Percentiles rank a stretch among this genome's conserved stretches.
Evolutionary conservation across 2,329 filamentous ascomycete genomes (phyloP).

Genomic region (Fusarium sp.): DNA sequence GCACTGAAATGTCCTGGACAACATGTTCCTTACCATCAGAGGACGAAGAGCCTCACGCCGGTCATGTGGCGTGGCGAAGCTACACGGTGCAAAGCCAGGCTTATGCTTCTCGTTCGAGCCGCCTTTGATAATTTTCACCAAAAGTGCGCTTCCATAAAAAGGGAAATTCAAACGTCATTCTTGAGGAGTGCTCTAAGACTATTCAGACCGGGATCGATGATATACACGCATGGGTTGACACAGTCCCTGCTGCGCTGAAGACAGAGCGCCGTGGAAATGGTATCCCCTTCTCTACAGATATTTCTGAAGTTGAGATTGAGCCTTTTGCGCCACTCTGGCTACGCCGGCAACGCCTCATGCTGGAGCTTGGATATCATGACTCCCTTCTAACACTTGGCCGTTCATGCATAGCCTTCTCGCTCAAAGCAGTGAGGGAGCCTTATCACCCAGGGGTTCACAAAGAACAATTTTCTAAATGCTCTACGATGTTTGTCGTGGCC

Average conservation of each 20-base stretch:
- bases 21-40: background rate
- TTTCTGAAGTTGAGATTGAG: constrained; percentile 1
- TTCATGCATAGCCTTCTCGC: background rate
- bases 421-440: background rate
- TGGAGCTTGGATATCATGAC: constrained; percentile 42
- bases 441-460: background rate
- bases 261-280: constrained; percentile 3
- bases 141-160: background rate
- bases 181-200: background rate
- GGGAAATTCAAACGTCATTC: background rate
- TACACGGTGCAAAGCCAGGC: background rate
- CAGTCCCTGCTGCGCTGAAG: background rate
- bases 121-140: background rate
- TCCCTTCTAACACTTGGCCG: background rate
- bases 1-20: background rate
- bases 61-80: background rate
- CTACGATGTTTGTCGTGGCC: background rate
- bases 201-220: background rate
- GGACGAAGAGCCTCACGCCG: background rate
- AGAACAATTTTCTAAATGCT: no score
- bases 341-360: constrained; percentile 33
- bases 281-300: background rate
- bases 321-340: constrained; percentile 7
- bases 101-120: background rate
- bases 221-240: background rate